Percentiles rank a stretch among this genome's conserved stretches.
Conservation (phyloP, 305 asterid genomes). For the Ruellia speciosa region DNA sequence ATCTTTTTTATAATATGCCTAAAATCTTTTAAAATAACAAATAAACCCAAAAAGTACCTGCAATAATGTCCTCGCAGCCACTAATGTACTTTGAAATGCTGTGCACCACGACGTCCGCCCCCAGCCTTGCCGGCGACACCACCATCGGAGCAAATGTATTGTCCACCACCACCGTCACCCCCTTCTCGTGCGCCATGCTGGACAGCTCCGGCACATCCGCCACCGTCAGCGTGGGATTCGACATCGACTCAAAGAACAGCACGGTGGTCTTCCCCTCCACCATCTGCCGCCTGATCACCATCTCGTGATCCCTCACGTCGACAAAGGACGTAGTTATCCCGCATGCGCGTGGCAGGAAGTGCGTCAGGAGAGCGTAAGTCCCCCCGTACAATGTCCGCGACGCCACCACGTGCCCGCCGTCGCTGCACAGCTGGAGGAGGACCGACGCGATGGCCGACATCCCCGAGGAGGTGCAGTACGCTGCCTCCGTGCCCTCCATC, state of each 20-base stretch:
- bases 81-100: slow-evolving; percentile 87
- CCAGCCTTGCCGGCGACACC: slow-evolving; percentile 73
- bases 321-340: slow-evolving; percentile 74
- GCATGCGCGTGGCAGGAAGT: slow-evolving; percentile 75
- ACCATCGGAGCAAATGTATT: slow-evolving; percentile 93
- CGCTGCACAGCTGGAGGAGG: slow-evolving; percentile 75
- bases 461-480: slow-evolving; percentile 92
- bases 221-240: slow-evolving; percentile 78
- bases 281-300: slow-evolving; percentile 47
- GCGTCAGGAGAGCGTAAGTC: slow-evolving; percentile 69
- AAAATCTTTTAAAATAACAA: too few relatives aligned
- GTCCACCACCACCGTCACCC: slow-evolving; percentile 73
- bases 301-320: slow-evolving; percentile 48
- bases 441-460: slow-evolving; percentile 92
- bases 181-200: slow-evolving; percentile 77
- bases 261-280: slow-evolving; percentile 65
- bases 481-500: slow-evolving; percentile 88
- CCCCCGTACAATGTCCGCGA: slow-evolving; percentile 77
- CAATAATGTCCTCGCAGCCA: slow-evolving; percentile 86
- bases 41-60: too few relatives aligned
- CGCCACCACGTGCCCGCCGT: slow-evolving; percentile 86
- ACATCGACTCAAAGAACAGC: slow-evolving; percentile 63
- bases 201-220: slow-evolving; percentile 78
- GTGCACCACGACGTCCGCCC: slow-evolving; percentile 89
- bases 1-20: too few relatives aligned